A percentile compares a stretch with the other conserved stretches of the same genome.
Conservation (phyloP, 148 eudicot species). For the Fagopyrum homotropicum region DNA sequence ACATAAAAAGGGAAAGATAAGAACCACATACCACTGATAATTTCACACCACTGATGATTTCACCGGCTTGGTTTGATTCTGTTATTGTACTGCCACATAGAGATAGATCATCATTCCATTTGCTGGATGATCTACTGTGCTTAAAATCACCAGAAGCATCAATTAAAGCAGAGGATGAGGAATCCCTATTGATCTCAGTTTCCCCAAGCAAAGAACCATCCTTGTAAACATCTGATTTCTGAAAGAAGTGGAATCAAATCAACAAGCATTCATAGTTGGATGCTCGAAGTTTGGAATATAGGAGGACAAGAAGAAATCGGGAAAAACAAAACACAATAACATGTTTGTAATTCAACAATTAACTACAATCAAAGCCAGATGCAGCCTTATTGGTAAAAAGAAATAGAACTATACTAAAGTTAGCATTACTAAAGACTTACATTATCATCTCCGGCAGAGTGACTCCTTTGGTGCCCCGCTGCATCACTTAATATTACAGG, state of each 20-base stretch:
- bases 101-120: slow-evolving; percentile 42
- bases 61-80: slow-evolving; percentile 53
- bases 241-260: background rate
- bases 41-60: slow-evolving; percentile 30
- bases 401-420: background rate
- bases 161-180: slow-evolving; percentile 31
- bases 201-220: slow-evolving; percentile 32
- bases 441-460: slow-evolving; percentile 56
- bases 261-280: background rate
- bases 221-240: slow-evolving; percentile 19
- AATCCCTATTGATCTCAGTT: slow-evolving; percentile 33
- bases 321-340: background rate
- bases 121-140: slow-evolving; percentile 48
- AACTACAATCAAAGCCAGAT: background rate
- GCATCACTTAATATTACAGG: slow-evolving; percentile 29
- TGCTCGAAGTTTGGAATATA: background rate
- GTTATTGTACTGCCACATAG: slow-evolving; percentile 35
- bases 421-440: slow-evolving; percentile 17
- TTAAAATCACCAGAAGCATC: slow-evolving; percentile 30
- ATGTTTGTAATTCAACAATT: background rate
- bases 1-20: background rate
- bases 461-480: slow-evolving; percentile 38
- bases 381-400: background rate
- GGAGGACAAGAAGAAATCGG: background rate
- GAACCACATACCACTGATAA: slow-evolving; percentile 36